phyloP scores from a whole-genome alignment of 352 stramenopile species.

The Phytophthora cryptogea region DNA sequence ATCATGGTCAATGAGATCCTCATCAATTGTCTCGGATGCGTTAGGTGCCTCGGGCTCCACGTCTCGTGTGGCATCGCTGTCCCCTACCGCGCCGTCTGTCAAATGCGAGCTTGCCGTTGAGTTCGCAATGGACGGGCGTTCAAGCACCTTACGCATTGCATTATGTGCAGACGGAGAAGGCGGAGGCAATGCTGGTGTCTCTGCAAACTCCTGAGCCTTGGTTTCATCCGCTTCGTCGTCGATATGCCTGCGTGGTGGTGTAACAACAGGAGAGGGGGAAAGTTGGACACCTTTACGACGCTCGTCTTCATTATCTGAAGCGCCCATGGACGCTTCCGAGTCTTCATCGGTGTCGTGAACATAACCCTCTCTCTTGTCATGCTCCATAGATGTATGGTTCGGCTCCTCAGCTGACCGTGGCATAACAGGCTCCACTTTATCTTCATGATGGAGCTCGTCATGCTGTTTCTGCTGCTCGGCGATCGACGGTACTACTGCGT shows the following conservation, averaged over 20 bases:
- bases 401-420: background rate
- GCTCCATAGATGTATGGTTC: slow-evolving; percentile 9
- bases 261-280: background rate
- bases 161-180: slow-evolving; percentile 48
- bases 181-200: slow-evolving; percentile 45
- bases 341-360: slow-evolving; percentile 41
- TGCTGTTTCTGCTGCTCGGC: slow-evolving; percentile 22
- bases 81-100: slow-evolving; percentile 2
- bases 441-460: background rate
- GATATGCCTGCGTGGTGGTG: slow-evolving; percentile 1
- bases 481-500: slow-evolving; percentile 23
- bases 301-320: slow-evolving; percentile 41
- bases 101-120: slow-evolving; percentile 17
- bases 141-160: slow-evolving; percentile 38
- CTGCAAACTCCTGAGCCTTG: slow-evolving; percentile 55
- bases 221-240: slow-evolving; percentile 55
- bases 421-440: background rate
- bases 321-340: slow-evolving; percentile 44
- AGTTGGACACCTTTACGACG: slow-evolving; percentile 14
- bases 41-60: slow-evolving; percentile 7
- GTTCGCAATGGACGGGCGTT: slow-evolving; percentile 38
- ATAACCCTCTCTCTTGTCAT: slow-evolving; percentile 14
- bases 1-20: slow-evolving; percentile 20
- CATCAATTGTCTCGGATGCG: slow-evolving; percentile 4
- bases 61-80: slow-evolving; percentile 5